A percentile compares a stretch with the other conserved stretches of the same genome.
phyloP scores from a whole-genome alignment of 768 basidiomycete genomes.

The Scleroderma citrinum region DNA sequence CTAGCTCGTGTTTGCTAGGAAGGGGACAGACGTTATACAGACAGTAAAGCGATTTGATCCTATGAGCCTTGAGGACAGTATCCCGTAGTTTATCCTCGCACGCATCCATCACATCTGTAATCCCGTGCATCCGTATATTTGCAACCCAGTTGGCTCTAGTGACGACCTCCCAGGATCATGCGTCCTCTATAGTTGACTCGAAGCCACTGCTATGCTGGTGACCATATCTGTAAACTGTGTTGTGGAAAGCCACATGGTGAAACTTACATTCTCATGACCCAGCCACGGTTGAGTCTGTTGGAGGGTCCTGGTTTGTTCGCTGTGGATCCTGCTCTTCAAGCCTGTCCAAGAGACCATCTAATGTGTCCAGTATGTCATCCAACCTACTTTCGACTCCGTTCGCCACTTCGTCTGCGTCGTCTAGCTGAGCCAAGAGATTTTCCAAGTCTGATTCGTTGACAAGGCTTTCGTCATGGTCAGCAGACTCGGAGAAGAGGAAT shows the following conservation, averaged over 20 bases:
- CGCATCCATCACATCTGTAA: constrained; percentile 7
- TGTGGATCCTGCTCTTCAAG: constrained; percentile 38
- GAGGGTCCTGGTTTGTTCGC: not conserved
- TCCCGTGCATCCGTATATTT: constrained; percentile 10
- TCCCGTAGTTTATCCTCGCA: constrained; percentile 24
- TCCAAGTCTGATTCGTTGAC: constrained; percentile 39
- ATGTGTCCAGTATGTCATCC: constrained; percentile 52
- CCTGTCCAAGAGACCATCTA: constrained; percentile 47
- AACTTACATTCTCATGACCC: constrained; percentile 12
- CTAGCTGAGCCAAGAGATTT: constrained; percentile 50
- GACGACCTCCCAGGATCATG: not conserved
- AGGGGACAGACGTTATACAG: constrained; percentile 71
- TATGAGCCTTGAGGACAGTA: constrained; percentile 19
- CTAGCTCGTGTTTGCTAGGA: constrained; percentile 80
- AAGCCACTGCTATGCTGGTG: not conserved
- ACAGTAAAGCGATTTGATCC: constrained; percentile 66
- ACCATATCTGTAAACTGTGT: not conserved
- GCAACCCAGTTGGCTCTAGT: constrained; percentile 6
- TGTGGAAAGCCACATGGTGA: too few species aligned
- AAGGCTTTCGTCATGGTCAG: constrained; percentile 18
- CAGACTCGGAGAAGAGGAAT: constrained; percentile 22
- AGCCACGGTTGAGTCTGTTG: not conserved
- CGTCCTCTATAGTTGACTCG: not conserved
- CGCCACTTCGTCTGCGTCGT: constrained; percentile 55
- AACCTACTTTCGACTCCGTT: constrained; percentile 55